These are phyloP conservation scores for Cystobasidium ongulense DNA, from an alignment of 768 basidiomycete genomes.

Conservation along the genomic window DNA sequence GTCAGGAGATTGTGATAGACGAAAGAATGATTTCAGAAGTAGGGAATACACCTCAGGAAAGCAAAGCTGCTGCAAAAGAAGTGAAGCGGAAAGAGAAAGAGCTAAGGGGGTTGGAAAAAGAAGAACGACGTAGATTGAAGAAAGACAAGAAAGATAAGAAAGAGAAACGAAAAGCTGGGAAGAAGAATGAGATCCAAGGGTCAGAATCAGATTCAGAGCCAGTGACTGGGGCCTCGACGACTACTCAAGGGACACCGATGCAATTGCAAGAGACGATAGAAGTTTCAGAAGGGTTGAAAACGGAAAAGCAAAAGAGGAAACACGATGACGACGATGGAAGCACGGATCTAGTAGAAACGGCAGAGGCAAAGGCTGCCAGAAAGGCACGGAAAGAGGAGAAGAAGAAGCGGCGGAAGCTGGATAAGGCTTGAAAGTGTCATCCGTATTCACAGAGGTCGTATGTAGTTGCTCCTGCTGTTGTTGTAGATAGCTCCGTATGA, in stretches of 20 bases:
- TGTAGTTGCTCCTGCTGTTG: background rate
- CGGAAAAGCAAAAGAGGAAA: background rate
- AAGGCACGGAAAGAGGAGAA: slow-evolving; percentile 14
- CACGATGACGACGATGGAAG: background rate
- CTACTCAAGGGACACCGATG: too few species aligned
- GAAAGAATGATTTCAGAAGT: background rate
- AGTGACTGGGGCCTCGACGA: background rate
- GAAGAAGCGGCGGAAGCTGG: slow-evolving; percentile 5
- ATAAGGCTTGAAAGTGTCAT: background rate
- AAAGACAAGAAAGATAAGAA: slow-evolving; percentile 2
- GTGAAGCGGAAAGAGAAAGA: background rate
- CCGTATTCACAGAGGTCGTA: background rate
- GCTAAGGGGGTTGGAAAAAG: background rate
- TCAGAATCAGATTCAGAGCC: background rate
- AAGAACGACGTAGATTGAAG: slow-evolving; percentile 1
- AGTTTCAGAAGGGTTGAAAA: background rate
- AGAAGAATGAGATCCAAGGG: too few species aligned
- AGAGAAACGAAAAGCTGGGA: background rate
- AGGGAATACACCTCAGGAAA: background rate
- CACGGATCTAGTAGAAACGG: background rate
- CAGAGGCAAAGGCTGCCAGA: background rate
- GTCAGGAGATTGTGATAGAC: background rate
- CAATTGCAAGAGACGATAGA: background rate
- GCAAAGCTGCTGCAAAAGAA: background rate
- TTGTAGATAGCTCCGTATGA: background rate